A percentile compares a stretch with the other conserved stretches of the same genome.
Evolutionary conservation across 148 eudicot species (phyloP).

Genomic region (Camellia japonica): DNA sequence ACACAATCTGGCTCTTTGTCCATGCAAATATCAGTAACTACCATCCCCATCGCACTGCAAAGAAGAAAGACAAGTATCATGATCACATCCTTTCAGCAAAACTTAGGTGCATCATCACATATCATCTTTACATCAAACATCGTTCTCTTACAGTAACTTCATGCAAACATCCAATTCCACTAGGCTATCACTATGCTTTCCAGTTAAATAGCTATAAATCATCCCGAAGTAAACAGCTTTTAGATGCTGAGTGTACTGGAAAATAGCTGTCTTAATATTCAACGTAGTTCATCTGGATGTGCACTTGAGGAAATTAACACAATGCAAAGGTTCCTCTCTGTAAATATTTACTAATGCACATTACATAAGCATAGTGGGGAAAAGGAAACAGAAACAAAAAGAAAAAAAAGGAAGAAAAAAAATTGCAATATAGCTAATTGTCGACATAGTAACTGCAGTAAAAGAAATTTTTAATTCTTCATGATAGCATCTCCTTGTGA

Average conservation of each 20-base stretch:
- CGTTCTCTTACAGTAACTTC: not conserved
- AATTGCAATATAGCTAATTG: not conserved
- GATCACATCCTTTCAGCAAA: slow-evolving; percentile 9
- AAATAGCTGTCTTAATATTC: not conserved
- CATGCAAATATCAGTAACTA: slow-evolving; percentile 49
- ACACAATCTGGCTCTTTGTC: slow-evolving; percentile 61
- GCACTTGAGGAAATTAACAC: not conserved
- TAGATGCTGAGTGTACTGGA: not conserved
- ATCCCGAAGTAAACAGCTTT: not conserved
- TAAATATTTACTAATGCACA: not conserved
- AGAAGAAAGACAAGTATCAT: slow-evolving; percentile 10
- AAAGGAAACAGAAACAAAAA: too few relatives aligned
- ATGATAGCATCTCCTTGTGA: not conserved
- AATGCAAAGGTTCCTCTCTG: not conserved
- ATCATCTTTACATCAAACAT: not conserved
- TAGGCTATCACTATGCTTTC: not conserved
- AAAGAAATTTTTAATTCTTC: not conserved
- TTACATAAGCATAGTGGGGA: not conserved
- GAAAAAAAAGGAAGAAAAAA: not conserved
- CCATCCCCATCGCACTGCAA: slow-evolving; percentile 62
- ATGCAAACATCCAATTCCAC: not conserved
- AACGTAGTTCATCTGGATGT: not conserved
- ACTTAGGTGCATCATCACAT: not conserved
- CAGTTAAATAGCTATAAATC: not conserved
- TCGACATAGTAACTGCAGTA: not conserved